phyloP scores from a whole-genome alignment of 352 stramenopile genomes.

The Phytopythium cucurbitacearum region DNA sequence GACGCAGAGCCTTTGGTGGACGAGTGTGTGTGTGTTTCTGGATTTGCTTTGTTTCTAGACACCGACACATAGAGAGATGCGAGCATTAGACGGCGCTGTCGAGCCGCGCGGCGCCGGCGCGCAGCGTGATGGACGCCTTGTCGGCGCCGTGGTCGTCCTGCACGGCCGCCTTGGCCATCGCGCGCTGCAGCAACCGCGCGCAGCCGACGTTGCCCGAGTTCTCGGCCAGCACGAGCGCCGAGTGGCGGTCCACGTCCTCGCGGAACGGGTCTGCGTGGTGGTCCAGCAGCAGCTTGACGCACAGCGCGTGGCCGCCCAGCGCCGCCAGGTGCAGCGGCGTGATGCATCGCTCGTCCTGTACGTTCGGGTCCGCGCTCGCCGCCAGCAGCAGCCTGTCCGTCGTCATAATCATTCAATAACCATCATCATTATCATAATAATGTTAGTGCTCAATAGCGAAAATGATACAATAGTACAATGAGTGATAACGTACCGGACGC shows the following conservation, averaged over 20 bases:
- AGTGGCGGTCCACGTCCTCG: constrained; percentile 76
- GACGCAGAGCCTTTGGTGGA: not conserved
- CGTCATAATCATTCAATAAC: not conserved
- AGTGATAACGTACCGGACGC: constrained; percentile 28
- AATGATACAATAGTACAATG: not conserved
- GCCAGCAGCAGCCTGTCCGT: constrained; percentile 40
- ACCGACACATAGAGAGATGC: constrained; percentile 6
- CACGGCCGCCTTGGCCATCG: constrained; percentile 67
- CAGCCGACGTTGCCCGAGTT: constrained; percentile 77
- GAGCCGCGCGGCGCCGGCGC: constrained; percentile 44
- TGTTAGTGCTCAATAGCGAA: not conserved
- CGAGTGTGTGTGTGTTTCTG: not conserved
- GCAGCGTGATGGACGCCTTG: constrained; percentile 54
- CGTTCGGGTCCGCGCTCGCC: constrained; percentile 60
- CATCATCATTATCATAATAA: not conserved
- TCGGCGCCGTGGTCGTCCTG: constrained; percentile 19
- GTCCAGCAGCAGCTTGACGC: constrained; percentile 78
- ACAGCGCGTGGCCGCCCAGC: constrained; percentile 66
- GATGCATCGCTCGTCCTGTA: constrained; percentile 65
- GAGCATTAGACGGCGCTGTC: constrained; percentile 66
- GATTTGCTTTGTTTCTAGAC: constrained; percentile 16
- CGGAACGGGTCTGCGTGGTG: constrained; percentile 76
- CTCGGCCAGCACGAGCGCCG: constrained; percentile 60
- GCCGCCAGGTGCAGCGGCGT: constrained; percentile 74
- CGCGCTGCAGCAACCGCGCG: constrained; percentile 60